phyloP scores from a whole-genome alignment of 441 rosid species.

The Hura crepitans region DNA sequence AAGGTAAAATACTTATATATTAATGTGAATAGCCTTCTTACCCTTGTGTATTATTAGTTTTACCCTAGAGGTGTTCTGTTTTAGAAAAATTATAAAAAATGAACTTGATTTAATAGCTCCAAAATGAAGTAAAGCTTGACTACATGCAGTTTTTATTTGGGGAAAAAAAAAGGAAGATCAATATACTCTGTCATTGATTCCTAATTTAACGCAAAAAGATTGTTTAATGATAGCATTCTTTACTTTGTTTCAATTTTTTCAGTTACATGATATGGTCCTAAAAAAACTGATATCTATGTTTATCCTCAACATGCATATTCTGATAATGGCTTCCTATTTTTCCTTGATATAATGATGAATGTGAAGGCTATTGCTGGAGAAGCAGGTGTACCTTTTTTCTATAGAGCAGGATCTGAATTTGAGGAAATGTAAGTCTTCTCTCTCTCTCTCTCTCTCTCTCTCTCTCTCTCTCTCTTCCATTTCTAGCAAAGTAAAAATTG shows the following conservation, averaged over 20 bases:
- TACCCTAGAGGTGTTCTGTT: neutral
- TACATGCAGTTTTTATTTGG: too few relatives aligned
- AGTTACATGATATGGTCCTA: neutral
- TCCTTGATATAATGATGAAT: slow-evolving; percentile 22
- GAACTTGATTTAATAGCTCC: neutral
- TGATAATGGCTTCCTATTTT: slow-evolving; percentile 17
- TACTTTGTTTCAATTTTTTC: neutral
- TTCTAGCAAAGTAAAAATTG: neutral
- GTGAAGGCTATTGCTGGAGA: slow-evolving; percentile 98
- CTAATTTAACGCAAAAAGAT: too few relatives aligned
- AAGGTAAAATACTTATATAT: slow-evolving; percentile 47
- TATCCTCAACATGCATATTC: slow-evolving; percentile 1
- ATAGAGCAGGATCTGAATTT: slow-evolving; percentile 98
- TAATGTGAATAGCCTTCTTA: neutral
- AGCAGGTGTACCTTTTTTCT: slow-evolving; percentile 99
- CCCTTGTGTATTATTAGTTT: neutral
- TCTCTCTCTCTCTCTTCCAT: slow-evolving; percentile 5
- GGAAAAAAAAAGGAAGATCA: too few relatives aligned
- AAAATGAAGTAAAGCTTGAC: neutral
- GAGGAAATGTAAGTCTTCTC: slow-evolving; percentile 82
- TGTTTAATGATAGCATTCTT: neutral
- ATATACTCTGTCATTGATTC: too few relatives aligned
- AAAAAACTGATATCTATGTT: neutral
- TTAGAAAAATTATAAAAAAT: neutral
- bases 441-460: too few relatives aligned